phyloP scores from a whole-genome alignment of 2,329 filamentous ascomycete genomes.

The Simplicillium sp. region DNA sequence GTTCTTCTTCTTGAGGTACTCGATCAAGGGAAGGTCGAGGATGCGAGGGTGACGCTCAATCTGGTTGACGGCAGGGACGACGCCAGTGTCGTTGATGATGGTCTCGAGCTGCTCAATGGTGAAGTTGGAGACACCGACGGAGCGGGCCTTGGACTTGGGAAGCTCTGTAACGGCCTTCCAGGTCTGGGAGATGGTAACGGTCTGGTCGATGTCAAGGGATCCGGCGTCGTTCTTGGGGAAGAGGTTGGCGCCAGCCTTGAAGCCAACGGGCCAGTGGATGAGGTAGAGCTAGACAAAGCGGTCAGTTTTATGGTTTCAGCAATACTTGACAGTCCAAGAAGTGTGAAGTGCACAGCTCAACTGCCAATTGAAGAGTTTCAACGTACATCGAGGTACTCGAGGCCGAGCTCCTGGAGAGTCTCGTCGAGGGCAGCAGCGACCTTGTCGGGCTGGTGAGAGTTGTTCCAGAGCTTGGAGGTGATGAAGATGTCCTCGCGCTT shows the following conservation, averaged over 20 bases:
- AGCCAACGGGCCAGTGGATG: constrained; percentile 53
- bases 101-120: constrained; percentile 48
- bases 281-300: constrained; percentile 37
- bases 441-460: constrained; percentile 49
- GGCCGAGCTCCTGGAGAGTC: constrained; percentile 43
- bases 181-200: constrained; percentile 29
- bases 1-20: constrained; percentile 51
- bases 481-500: constrained; percentile 48
- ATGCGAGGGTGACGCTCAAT: constrained; percentile 59
- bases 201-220: constrained; percentile 28
- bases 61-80: constrained; percentile 56
- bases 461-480: constrained; percentile 59
- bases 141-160: constrained; percentile 50
- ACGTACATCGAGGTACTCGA: constrained; percentile 46
- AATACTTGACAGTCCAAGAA: constrained; percentile 32
- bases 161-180: constrained; percentile 46
- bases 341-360: constrained; percentile 40
- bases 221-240: constrained; percentile 33
- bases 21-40: constrained; percentile 44
- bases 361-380: too few relatives aligned
- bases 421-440: constrained; percentile 47
- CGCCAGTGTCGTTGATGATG: constrained; percentile 47
- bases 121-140: constrained; percentile 69
- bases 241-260: constrained; percentile 26
- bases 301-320: background rate